Evolutionary conservation across 2,329 filamentous ascomycete genomes (phyloP), one percentile per base, ranked within the genome.

Genomic region (Knufia petricola): DNA sequence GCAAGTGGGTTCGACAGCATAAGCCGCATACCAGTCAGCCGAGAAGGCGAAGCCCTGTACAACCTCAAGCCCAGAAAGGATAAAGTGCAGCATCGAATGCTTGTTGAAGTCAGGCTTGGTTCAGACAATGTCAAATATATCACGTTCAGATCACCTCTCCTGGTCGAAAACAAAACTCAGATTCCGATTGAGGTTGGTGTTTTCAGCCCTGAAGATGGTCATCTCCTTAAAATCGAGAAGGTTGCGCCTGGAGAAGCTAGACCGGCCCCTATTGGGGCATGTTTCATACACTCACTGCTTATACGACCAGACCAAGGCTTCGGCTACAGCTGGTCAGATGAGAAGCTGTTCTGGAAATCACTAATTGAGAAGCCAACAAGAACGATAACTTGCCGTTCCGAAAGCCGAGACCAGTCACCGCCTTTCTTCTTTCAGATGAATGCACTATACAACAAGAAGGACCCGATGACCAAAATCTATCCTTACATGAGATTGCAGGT

Each of bases 351-450:
- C 75, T 98, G 92, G 92, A 88, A 81, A 64, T 92, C 96, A 58
- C 70, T 98, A 38, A 71, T 96, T 46, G 87, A 86, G 63, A 75
- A 82, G 46, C 87, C 89, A 10, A 94, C 87, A 0, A 81, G 84
- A 56, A 94, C 90, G 1, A 77, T 98, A 56, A 85, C 87, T 19
- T 98, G 92, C 67, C 82, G 84, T 58, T 87, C 87, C 12, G 90
- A 95, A 58, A 81, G 81, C 54, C 85, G 84, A 38, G 85, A 94
- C 44, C 75, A 78, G 48, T 74, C 77, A 12, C 81, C 82, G 38
- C 86, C 88, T 0, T 98, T 98, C 67, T 96, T 94, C 67, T 98
- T 98, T 70, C 92, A 96, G 66, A 82, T 94, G 65, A 86, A 95
- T 62, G 85, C 92, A 2, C 80, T 79, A 3, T 95, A 81, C 62